Evolutionary conservation across 208 protist genomes (phyloP), one percentile per base, ranked within the genome.

Genomic region (Herpetomonas tarakana): DNA sequence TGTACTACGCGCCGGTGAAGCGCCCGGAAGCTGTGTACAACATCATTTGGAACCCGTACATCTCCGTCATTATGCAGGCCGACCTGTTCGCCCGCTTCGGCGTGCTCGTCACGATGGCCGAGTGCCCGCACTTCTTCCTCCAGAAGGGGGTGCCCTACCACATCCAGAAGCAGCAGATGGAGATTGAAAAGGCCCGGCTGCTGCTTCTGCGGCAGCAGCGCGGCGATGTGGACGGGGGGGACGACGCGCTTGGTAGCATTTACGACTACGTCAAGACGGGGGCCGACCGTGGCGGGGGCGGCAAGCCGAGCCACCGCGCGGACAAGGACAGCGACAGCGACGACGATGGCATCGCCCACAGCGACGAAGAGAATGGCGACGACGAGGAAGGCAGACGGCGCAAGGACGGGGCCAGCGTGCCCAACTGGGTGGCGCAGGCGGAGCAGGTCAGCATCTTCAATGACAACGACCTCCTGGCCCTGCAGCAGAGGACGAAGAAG

Each of bases 1-100:
- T 92, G 16, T 95, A 83, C 59, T 95, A 90, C 58, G 88, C 67
- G 2, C 74, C 85, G 14, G 79, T 91, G 49, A 81, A 88, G 73
- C 77, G 85, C 0, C 75, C 88, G 0, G 85, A 92, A 59, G 78
- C 71, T 3, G 79, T 92, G 24, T 88, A 86, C 69, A 68, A 75
- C 14, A 87, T 84, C 58, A 45, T 95, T 50, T 91, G 76, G 76
- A 95, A 92, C 52, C 80, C 83, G 9, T 82, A 77, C 56, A 78
- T 66, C 44, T 95, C 88, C 24, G 85, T 86, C 61, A 46, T 76
- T 39, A 62, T 92, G 31, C 88, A 95, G 60, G 30, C 52, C 2
- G 79, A 74, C 2, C 63, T 95, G 7, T 95, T 90, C 58, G 65
- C 72, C 29, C 74, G 76, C 26, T 84, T 74, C 62, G 88, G 88